A percentile compares a stretch with the other conserved stretches of the same genome.
These are phyloP conservation scores for Garcia nutans DNA, from an alignment of 345 rosid species.

Conservation along the genomic window DNA sequence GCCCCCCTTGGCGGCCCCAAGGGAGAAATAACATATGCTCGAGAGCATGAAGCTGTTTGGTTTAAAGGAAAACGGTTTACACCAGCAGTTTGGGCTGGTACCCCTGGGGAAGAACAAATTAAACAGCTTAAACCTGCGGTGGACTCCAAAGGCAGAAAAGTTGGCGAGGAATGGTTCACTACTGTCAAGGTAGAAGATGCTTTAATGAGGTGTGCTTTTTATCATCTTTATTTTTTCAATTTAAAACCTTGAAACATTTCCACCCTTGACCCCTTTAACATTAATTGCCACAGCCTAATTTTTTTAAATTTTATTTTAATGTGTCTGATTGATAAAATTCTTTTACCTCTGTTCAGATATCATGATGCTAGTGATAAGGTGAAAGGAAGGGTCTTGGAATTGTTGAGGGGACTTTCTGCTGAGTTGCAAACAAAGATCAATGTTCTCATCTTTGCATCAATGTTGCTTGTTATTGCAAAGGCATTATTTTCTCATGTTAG, in stretches of 20 bases:
- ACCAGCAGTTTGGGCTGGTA: constrained; percentile 83
- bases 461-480: constrained; percentile 87
- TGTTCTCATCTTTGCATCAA: constrained; percentile 78
- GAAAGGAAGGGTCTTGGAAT: constrained; percentile 67
- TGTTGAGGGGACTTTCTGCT: constrained; percentile 76
- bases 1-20: constrained; percentile 78
- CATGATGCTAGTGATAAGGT: constrained; percentile 81
- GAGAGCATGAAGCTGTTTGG: constrained; percentile 95
- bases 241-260: not conserved
- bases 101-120: constrained; percentile 91
- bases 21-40: constrained; percentile 83
- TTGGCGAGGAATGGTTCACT: constrained; percentile 98
- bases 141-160: constrained; percentile 91
- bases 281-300: not conserved
- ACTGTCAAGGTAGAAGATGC: constrained; percentile 80
- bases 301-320: not conserved
- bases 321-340: not conserved
- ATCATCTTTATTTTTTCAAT: not conserved
- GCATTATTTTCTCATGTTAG: constrained; percentile 88
- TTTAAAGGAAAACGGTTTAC: constrained; percentile 83
- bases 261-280: not conserved
- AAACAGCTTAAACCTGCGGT: constrained; percentile 81
- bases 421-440: constrained; percentile 80
- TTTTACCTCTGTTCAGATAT: constrained; percentile 47
- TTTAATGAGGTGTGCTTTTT: constrained; percentile 53